Conservation (phyloP, 2,329 filamentous ascomycete species). For the Fusarium sp. region DNA sequence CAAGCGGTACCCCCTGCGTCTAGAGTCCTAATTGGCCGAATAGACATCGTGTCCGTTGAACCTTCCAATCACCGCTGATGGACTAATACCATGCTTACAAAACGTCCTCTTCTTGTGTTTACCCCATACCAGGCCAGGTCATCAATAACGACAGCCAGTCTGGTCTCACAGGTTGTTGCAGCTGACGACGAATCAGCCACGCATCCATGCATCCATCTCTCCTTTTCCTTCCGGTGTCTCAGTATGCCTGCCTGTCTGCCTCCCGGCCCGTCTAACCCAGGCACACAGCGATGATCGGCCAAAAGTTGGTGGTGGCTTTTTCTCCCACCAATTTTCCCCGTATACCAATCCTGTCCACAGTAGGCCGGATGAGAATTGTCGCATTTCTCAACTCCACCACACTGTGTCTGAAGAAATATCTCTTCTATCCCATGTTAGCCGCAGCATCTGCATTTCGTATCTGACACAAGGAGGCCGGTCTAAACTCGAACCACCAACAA, state of each 20-base stretch:
- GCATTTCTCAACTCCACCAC: slow-evolving; percentile 15
- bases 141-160: slow-evolving; percentile 33
- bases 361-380: slow-evolving; percentile 8
- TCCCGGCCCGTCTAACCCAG: slow-evolving; percentile 26
- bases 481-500: slow-evolving; percentile 15
- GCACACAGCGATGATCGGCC: slow-evolving; percentile 23
- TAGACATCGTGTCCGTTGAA: slow-evolving; percentile 16
- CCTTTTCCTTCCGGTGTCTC: slow-evolving; percentile 11
- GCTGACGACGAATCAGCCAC: slow-evolving; percentile 27
- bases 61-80: slow-evolving; percentile 21
- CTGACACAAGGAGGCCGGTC: slow-evolving; percentile 16
- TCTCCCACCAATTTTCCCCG: slow-evolving; percentile 15
- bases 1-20: slow-evolving; percentile 23
- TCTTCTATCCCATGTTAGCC: slow-evolving; percentile 26
- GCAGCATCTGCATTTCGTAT: slow-evolving; percentile 25
- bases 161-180: slow-evolving; percentile 20
- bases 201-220: slow-evolving; percentile 20
- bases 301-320: slow-evolving; percentile 21
- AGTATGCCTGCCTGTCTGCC: slow-evolving; percentile 40
- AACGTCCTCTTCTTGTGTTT: slow-evolving; percentile 18
- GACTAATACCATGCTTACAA: slow-evolving; percentile 38
- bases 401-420: slow-evolving; percentile 36
- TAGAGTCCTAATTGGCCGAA: slow-evolving; percentile 32
- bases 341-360: slow-evolving; percentile 22
- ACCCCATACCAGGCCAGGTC: slow-evolving; percentile 2